These are phyloP conservation scores for Funneliformis geosporum DNA, from an alignment of 192 early-diverging fungal species.

Conservation along the genomic window DNA sequence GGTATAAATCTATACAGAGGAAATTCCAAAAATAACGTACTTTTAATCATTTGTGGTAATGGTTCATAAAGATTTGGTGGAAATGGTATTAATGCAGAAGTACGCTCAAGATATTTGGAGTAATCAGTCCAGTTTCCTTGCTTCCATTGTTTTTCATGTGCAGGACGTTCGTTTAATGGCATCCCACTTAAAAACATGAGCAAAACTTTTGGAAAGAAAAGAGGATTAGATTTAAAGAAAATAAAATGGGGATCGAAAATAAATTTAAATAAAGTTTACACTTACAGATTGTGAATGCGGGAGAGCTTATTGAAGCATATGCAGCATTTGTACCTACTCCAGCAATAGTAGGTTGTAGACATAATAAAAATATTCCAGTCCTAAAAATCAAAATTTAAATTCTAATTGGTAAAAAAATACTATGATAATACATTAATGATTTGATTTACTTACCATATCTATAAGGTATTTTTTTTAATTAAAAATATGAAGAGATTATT, in stretches of 20 bases:
- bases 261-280: not conserved
- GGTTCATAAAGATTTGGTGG: constrained; percentile 26
- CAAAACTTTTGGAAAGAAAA: not conserved
- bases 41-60: constrained; percentile 26
- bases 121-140: constrained; percentile 19
- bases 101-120: constrained; percentile 3
- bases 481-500: not conserved
- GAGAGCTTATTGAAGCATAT: constrained; percentile 6
- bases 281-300: constrained; percentile 27
- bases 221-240: not conserved
- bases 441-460: not conserved
- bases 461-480: not conserved
- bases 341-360: constrained; percentile 23
- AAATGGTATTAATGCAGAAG: constrained; percentile 26
- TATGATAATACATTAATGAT: not conserved
- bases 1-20: constrained; percentile 21
- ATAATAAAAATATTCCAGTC: constrained; percentile 34
- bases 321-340: constrained; percentile 14
- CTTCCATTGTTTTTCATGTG: constrained; percentile 29
- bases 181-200: constrained; percentile 25
- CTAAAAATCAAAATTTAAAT: not conserved
- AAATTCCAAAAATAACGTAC: constrained; percentile 30
- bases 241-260: not conserved
- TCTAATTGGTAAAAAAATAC: not conserved
- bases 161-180: constrained; percentile 25